Evolutionary conservation across 352 stramenopile genomes (phyloP), one percentile per base, ranked within the genome.

Genomic region (Bremia lactucae): DNA sequence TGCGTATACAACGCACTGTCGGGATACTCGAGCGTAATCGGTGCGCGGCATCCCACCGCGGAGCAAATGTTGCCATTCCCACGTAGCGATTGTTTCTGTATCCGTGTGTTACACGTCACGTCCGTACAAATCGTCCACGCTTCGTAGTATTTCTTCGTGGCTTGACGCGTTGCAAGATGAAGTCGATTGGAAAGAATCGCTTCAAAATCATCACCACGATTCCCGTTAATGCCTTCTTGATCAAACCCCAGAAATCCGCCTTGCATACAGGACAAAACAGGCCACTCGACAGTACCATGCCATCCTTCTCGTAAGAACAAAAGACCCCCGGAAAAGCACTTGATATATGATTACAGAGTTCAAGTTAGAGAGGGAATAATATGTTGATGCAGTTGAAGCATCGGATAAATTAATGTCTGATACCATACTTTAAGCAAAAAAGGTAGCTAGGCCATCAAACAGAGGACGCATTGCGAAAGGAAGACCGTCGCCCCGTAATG

Each of bases 1-100:
- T 98, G 95, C 14, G 84, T 98, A 50, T 98, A 96, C 15, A 98
- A 62, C 13, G 71, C 66, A 36, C 69, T 79, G 53, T 98, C 92
- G 0, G 80, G 78, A 46, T 87, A 96, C 52, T 97, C 80, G 46
- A 88, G 68, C 22, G 59, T 73, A 31, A 97, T 83, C 2, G 75
- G 71, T 9, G 93, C 93, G 49, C 88, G 92, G 72, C 96, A 99
- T 26, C 90, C 86, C 9, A 55, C 61, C 16, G 77, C 76, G 23
- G 96, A 87, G 54, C 96, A 98, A 21, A 89, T 87, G 43, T 90
- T 94, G 38, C 94, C 95, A 31, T 87, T 87, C 16, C 79, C 80
- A 48, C 70, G 80, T 15, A 98, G 79, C 11, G 93, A 98, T 29
- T 98, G 76, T 63, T 98, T 97, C 29, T 96, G 82, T 39, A 95